Conservation (phyloP, 2,329 filamentous ascomycete species). For the Xylaria multiplex region DNA sequence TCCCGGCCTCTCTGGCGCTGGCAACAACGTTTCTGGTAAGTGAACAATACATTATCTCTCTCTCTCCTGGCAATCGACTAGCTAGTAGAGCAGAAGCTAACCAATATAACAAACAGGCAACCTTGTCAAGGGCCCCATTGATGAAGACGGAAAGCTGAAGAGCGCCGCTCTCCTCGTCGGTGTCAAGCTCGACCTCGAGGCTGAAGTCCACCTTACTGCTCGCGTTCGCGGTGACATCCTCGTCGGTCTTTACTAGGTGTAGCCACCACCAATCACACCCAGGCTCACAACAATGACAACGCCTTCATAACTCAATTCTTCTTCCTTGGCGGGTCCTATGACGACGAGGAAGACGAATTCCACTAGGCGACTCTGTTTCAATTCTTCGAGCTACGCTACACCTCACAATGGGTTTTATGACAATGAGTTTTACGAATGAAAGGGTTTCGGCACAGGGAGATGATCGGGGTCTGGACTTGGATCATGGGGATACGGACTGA, state of each 20-base stretch:
- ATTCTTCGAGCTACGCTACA: conserved; percentile 33
- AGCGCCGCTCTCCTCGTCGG: conserved; percentile 67
- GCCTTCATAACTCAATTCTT: conserved; percentile 22
- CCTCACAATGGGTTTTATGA: conserved; percentile 21
- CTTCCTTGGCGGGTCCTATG: conserved; percentile 23
- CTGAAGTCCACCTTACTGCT: conserved; percentile 69
- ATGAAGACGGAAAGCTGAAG: conserved; percentile 67
- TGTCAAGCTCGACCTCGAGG: conserved; percentile 71
- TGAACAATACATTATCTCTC: not conserved
- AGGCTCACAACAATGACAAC: conserved; percentile 8
- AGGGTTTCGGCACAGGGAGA: not conserved
- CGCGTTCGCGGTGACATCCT: conserved; percentile 69
- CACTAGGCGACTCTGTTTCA: conserved; percentile 19
- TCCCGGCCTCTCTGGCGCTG: conserved; percentile 45
- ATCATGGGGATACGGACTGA: not conserved
- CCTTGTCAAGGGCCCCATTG: conserved; percentile 67
- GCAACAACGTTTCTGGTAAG: conserved; percentile 45
- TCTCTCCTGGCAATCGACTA: not conserved
- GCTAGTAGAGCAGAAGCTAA: conserved; percentile 28
- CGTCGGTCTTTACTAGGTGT: conserved; percentile 63
- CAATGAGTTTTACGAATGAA: conserved; percentile 13
- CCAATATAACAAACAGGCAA: conserved; percentile 53
- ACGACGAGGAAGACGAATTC: conserved; percentile 13
- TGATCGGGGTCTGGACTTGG: not conserved
- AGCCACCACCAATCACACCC: not conserved